Percentiles rank a stretch among this genome's conserved stretches.
Evolutionary conservation across 257 asterid species (phyloP).

Genomic region (Thymus mandschuricus): DNA sequence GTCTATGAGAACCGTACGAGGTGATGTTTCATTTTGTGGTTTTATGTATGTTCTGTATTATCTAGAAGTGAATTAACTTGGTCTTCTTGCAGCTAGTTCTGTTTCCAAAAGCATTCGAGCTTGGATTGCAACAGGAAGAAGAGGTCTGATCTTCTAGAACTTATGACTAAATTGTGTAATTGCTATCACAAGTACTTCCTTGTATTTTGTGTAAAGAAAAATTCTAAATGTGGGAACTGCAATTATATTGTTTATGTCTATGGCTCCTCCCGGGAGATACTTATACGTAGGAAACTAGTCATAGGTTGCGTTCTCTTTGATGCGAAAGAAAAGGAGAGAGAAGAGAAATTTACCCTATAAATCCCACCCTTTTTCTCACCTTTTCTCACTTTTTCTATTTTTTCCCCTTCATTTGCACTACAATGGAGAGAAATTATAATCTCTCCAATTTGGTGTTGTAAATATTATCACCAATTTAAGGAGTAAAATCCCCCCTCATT

Average conservation of each 20-base stretch:
- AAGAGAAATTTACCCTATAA: too few species aligned
- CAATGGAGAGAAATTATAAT: too few species aligned
- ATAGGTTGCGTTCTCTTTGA: neutral
- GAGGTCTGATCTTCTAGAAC: conserved; percentile 51
- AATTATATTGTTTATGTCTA: neutral
- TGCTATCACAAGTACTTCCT: neutral
- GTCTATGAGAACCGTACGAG: conserved; percentile 54
- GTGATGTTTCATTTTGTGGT: conserved; percentile 35
- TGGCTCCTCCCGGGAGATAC: neutral
- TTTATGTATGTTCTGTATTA: neutral
- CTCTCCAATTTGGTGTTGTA: too few species aligned
- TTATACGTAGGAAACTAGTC: neutral
- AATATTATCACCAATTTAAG: too few species aligned
- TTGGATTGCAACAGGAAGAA: conserved; percentile 81
- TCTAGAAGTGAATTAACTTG: conserved; percentile 23
- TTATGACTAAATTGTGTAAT: neutral
- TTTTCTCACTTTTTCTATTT: too few species aligned
- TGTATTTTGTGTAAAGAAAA: neutral
- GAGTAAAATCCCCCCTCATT: too few species aligned
- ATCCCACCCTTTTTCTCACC: too few species aligned
- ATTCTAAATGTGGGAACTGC: neutral
- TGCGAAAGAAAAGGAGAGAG: too few species aligned
- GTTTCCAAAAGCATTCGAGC: conserved; percentile 53
- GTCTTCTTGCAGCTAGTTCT: conserved; percentile 50
- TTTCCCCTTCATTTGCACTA: too few species aligned